Base-by-base conservation (phyloP, 1,139 yeast species). In the Wickerhamomyces sp. region DNA sequence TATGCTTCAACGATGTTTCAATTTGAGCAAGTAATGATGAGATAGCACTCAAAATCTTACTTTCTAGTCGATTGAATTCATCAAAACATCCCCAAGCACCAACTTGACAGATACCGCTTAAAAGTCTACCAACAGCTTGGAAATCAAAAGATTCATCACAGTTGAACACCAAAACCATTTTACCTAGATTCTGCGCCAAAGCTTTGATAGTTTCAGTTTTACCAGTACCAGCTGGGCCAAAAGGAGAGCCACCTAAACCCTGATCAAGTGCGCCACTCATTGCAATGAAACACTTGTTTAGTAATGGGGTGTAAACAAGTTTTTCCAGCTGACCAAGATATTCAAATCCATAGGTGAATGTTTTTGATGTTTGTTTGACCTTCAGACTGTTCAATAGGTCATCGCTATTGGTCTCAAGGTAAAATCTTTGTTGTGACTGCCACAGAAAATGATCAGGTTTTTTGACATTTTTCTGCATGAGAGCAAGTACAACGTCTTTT, bases 191-290 rank as follows among this genome's bases (percentile, higher is more conserved):
- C 35, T 78, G 78, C 1, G 95, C 97, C 24, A 90, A 67, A 0
- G 96, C 87, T 56, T 92, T 92, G 18, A 90, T 74, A 0, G 96
- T 74, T 56, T 92, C 98, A 0, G 98, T 92, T 58, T 92, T 90
- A 51, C 97, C 98, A 0, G 97, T 92, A 36, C 97, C 98, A 3
- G 98, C 97, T 2, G 98, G 97, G 0, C 98, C 98, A 61, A 83
- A 81, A 1, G 96, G 87, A 1, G 96, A 83, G 0, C 96, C 96
- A n/a, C 97, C 97, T 13, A 80, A 65, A 31, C 74, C 74, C 49
- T 81, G 88, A 28, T 76, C 73, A 21, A 89, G 59, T 0, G 97
- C 94, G 46, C 82, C 86, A 0, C 86, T 70, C 79, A 90, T 75
- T 0, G 90, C 67, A 25, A 81, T 58, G 55, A 74, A 87, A 44